Conservation (phyloP, 257 asterid species). For the Rehmannia glutinosa region DNA sequence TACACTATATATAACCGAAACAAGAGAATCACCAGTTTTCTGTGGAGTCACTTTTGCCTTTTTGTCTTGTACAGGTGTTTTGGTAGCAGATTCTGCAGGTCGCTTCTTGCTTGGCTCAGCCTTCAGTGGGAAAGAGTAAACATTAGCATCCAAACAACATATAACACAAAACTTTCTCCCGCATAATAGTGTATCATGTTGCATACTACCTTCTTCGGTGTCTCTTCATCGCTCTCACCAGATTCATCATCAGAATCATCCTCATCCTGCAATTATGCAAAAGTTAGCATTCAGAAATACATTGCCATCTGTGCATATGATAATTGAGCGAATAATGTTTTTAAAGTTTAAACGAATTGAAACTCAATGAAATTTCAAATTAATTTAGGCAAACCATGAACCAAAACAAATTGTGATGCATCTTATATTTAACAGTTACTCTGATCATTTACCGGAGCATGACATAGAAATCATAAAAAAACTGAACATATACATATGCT, state of each 20-base stretch:
- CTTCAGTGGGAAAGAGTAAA: slow-evolving; percentile 21
- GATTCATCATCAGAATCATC: slow-evolving; percentile 48
- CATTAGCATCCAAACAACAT: neutral
- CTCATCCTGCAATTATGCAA: slow-evolving; percentile 35
- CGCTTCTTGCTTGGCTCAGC: slow-evolving; percentile 66
- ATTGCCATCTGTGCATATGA: neutral
- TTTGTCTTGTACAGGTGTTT: slow-evolving; percentile 70
- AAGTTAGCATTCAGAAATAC: neutral
- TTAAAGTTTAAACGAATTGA: neutral
- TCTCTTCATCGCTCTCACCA: slow-evolving; percentile 70
- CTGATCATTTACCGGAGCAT: neutral
- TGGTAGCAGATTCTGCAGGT: slow-evolving; percentile 46
- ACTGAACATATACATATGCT: neutral
- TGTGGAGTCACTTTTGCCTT: slow-evolving; percentile 86
- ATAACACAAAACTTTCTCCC: neutral
- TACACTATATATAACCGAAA: slow-evolving; percentile 11
- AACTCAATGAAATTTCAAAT: neutral
- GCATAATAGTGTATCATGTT: neutral
- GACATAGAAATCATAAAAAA: no score
- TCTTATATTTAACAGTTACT: neutral
- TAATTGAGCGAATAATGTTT: neutral
- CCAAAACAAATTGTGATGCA: neutral
- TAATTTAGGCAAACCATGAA: no score
- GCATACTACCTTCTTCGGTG: slow-evolving; percentile 70
- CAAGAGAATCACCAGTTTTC: slow-evolving; percentile 55